Evolutionary conservation across 345 rosid species (phyloP).

Genomic region (Kernera saxatilis): DNA sequence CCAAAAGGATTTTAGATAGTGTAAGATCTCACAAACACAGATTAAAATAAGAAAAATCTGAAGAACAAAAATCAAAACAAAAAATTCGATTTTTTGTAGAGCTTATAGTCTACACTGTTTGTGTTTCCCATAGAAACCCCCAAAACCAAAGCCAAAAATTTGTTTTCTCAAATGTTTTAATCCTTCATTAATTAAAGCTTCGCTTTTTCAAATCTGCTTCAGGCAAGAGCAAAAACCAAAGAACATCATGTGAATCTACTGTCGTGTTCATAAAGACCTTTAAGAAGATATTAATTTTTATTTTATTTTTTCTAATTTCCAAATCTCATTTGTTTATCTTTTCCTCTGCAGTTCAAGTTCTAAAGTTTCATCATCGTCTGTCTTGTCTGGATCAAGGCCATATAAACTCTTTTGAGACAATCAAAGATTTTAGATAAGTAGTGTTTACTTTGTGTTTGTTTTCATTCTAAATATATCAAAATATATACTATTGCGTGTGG

Average conservation of each 20-base stretch:
- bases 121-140: slow-evolving; percentile 2
- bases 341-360: background rate
- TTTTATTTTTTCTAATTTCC: background rate
- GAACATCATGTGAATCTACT: background rate
- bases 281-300: background rate
- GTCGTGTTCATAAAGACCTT: background rate
- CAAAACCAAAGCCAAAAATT: background rate
- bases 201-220: background rate
- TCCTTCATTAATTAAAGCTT: background rate
- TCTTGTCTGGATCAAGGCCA: background rate
- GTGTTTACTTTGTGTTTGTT: too few relatives aligned
- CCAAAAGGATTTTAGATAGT: background rate
- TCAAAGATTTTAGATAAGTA: too few relatives aligned
- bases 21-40: background rate
- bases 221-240: background rate
- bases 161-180: background rate
- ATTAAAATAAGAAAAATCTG: slow-evolving; percentile 5
- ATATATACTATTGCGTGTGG: too few relatives aligned
- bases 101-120: slow-evolving; percentile 7
- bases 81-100: background rate
- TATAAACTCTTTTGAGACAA: too few relatives aligned
- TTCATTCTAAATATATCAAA: too few relatives aligned
- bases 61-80: slow-evolving; percentile 23
- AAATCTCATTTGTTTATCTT: background rate
- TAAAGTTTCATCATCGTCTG: background rate